phyloP scores from a whole-genome alignment of 2,329 filamentous ascomycete genomes.

The Ceratocystis alfenasii region DNA sequence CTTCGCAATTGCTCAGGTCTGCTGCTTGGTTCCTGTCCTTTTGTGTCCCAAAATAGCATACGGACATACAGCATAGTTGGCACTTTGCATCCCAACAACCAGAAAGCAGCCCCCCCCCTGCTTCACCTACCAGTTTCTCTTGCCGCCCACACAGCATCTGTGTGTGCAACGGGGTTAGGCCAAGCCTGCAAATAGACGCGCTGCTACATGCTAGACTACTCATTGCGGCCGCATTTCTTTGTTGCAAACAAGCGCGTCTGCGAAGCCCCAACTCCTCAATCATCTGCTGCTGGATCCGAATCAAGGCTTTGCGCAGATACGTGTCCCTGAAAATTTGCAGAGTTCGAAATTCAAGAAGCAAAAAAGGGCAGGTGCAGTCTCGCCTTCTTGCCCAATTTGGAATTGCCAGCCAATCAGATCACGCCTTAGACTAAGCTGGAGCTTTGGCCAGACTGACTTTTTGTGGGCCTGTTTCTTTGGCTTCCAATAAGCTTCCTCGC shows the following conservation, averaged over 20 bases:
- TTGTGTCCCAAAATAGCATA: neutral
- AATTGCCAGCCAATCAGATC: neutral
- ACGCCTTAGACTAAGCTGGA: neutral
- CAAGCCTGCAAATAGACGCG: neutral
- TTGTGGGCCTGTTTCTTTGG: neutral
- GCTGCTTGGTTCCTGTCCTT: neutral
- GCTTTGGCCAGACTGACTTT: neutral
- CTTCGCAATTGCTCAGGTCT: neutral
- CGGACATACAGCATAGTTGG: neutral
- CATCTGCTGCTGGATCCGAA: neutral
- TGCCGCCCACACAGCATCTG: neutral
- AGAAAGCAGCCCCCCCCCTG: neutral
- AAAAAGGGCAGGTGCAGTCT: no score
- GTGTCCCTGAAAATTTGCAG: neutral
- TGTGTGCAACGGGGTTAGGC: neutral
- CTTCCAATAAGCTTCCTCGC: constrained; percentile 1
- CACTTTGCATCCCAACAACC: neutral
- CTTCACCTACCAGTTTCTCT: neutral
- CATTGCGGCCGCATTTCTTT: neutral
- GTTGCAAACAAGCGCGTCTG: neutral
- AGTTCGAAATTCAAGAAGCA: neutral
- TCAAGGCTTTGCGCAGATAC: neutral
- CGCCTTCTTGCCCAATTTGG: constrained; percentile 1
- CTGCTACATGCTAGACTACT: neutral
- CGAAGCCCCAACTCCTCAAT: neutral